Base-by-base conservation (phyloP, 2,329 filamentous ascomycete genomes). In the Aspergillus ustus region DNA sequence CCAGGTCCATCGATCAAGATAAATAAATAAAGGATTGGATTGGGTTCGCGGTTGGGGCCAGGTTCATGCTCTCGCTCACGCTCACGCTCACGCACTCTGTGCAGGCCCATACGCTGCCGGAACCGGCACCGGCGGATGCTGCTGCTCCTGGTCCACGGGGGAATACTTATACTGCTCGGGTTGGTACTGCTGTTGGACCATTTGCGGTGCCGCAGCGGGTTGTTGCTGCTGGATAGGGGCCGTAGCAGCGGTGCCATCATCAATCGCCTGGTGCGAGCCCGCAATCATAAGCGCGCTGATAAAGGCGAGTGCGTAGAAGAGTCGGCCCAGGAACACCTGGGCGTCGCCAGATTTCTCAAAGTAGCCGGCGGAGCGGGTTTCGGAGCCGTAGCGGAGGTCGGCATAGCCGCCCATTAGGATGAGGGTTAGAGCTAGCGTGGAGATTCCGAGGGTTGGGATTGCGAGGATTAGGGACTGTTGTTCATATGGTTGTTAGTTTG, bases 271-370 rank as follows among this genome's bases (percentile, higher is more conserved):
- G 13, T 52, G 29, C 20, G 56, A 45, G n/a, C 52, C 54, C 3
- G 60, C 63, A 11, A 66, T 54, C 4, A 63, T 6, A 1, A 61
- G 43, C 1, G 61, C 60, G n/a, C 44, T 50, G 7, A 66, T 57
- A 11, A 67, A 63, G 1, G 61, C 20, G 7, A 25, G 4, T 0
- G 57, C 50, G 7, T 67, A 67, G 49, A 67, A 67, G 19, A 67
- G 48, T 5, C 57, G 55, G 1, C 4, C 3, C 11, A 67, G 46
- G 29, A 66, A 67, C 3, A 54, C 11, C 46, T 44, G 28, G 0
- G 65, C 65, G 40, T 63, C 48, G 1, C 46, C 22, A 2, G 59
- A 59, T 0, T 48, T 49, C 15, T 59, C 20, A 4, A 19, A 31
- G 13, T 51, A 56, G 0, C 11, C 34, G 28, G n/a, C 9, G 31